Base-by-base conservation (phyloP, 768 basidiomycete genomes). In the Mycena latifolia region DNA sequence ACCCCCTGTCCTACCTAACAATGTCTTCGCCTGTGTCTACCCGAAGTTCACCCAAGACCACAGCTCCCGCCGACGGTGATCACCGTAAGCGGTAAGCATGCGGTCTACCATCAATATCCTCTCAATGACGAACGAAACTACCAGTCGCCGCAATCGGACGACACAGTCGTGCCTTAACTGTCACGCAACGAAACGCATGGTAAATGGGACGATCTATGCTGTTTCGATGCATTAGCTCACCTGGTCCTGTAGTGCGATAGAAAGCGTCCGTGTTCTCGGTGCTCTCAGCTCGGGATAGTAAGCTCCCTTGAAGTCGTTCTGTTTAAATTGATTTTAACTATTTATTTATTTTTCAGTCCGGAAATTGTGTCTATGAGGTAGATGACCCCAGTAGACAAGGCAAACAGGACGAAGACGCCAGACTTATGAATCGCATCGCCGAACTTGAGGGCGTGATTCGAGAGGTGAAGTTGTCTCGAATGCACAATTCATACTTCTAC, bases 391-490 rank as follows among this genome's bases (percentile, higher is more conserved):
- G 48, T n/a, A 43, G 60, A 51, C 60, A 52, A 48, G 31, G 31
- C 27, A 53, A 55, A 28, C 12, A 24, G n/a, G 61, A 59, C 29
- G 55, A 57, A n/a, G 48, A 51, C 9, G 27, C 51, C 18, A 53
- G 66, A 37, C 37, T 67, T 11, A 67, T 63, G 60, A 67, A 63
- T 9, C 66, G 66, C n/a, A 59, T 67, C 14, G 45, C 55, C 2
- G 66, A 67, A 63, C 66, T 67, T 29, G 66, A 67, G n/a, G 61
- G 61, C n/a, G 55, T 67, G 11, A 63, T 67, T n/a, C 66, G 66
- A 25, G 66, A 67, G 61, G 66, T 25, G 61, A 39, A 14, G 11
- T 10, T n/a, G 5, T 20, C 18, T 52, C 46, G n/a, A 48, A 9
- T 25, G 20, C 22, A 20, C 15, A 7, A n/a, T n/a, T n/a, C n/a